These are phyloP conservation scores for Aspergillus novofumigatus DNA, from an alignment of 2,329 filamentous ascomycete species.

Conservation along the genomic window DNA sequence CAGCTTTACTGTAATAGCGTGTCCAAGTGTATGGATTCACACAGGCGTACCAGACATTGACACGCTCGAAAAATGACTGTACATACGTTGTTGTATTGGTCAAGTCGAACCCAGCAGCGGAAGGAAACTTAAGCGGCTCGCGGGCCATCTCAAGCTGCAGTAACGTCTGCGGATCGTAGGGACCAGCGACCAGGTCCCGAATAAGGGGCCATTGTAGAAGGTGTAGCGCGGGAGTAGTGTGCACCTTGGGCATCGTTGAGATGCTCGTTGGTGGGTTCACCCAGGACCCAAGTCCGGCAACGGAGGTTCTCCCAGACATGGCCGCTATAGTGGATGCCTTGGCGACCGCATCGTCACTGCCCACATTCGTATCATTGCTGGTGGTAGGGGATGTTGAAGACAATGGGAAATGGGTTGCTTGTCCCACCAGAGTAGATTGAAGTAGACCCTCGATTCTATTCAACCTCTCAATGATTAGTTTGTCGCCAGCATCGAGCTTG, in stretches of 20 bases:
- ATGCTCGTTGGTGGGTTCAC: conserved; percentile 61
- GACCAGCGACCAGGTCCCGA: conserved; percentile 66
- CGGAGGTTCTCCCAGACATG: conserved; percentile 44
- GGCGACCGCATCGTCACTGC: conserved; percentile 53
- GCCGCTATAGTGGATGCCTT: conserved; percentile 13
- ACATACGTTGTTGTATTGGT: conserved; percentile 72
- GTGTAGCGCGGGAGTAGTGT: conserved; percentile 67
- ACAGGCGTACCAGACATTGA: conserved; percentile 82
- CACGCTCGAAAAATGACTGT: conserved; percentile 73
- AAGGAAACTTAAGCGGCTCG: conserved; percentile 61
- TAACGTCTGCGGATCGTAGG: conserved; percentile 76
- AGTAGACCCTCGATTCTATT: conserved; percentile 73
- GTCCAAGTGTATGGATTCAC: conserved; percentile 80
- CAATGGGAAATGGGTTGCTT: conserved; percentile 28
- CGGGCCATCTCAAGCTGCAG: conserved; percentile 77
- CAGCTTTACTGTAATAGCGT: conserved; percentile 68
- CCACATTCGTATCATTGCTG: conserved; percentile 60
- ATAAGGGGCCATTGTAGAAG: conserved; percentile 78
- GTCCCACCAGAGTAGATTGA: conserved; percentile 60
- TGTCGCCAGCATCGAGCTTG: conserved; percentile 82
- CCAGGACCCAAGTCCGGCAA: conserved; percentile 69
- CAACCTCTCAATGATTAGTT: conserved; percentile 75
- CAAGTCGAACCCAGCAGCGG: conserved; percentile 63
- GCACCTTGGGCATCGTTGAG: conserved; percentile 79
- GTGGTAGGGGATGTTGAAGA: conserved; percentile 61